Evolutionary conservation across 208 protist genomes (phyloP).

Genomic region (Trypanosoma scelopori): DNA sequence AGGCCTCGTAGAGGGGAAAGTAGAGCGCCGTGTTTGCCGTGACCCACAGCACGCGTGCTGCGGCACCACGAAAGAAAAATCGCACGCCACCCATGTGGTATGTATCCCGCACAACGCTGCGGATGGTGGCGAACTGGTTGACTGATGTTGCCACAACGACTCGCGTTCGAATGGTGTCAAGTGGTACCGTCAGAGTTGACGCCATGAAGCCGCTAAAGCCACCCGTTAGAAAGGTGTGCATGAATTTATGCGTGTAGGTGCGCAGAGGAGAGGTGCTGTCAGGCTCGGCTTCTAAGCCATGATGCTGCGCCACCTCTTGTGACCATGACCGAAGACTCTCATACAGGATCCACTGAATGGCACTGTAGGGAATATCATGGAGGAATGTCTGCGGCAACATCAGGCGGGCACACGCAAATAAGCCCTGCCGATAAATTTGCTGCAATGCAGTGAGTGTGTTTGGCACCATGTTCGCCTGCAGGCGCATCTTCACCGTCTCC

Average conservation of each 20-base stretch:
- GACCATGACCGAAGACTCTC: conserved; percentile 71
- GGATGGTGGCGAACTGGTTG: conserved; percentile 33
- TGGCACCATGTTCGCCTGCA: conserved; percentile 56
- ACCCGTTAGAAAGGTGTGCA: conserved; percentile 63
- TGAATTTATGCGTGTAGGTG: conserved; percentile 37
- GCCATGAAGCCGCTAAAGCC: conserved; percentile 76
- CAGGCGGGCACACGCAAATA: conserved; percentile 40
- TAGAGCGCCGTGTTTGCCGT: conserved; percentile 79
- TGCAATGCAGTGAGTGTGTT: conserved; percentile 44
- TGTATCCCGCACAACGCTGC: conserved; percentile 34
- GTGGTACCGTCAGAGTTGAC: conserved; percentile 61
- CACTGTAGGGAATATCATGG: conserved; percentile 82
- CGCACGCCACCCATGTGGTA: conserved; percentile 51
- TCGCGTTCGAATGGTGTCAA: conserved; percentile 80
- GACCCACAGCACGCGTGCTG: conserved; percentile 77
- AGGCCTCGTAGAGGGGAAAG: conserved; percentile 72
- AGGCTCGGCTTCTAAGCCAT: conserved; percentile 1
- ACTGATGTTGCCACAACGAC: conserved; percentile 48
- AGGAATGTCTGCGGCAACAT: conserved; percentile 67
- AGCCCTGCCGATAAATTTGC: conserved; percentile 50
- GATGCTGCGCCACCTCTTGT: conserved; percentile 1
- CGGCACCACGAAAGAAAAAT: conserved; percentile 67
- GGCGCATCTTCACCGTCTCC: conserved; percentile 84
- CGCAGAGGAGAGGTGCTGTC: neutral
- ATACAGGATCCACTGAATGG: conserved; percentile 77